A percentile compares a stretch with the other conserved stretches of the same genome.
Evolutionary conservation across 495 filamentous ascomycete genomes (phyloP).

Genomic region (Penicillium psychrofluorescens): DNA sequence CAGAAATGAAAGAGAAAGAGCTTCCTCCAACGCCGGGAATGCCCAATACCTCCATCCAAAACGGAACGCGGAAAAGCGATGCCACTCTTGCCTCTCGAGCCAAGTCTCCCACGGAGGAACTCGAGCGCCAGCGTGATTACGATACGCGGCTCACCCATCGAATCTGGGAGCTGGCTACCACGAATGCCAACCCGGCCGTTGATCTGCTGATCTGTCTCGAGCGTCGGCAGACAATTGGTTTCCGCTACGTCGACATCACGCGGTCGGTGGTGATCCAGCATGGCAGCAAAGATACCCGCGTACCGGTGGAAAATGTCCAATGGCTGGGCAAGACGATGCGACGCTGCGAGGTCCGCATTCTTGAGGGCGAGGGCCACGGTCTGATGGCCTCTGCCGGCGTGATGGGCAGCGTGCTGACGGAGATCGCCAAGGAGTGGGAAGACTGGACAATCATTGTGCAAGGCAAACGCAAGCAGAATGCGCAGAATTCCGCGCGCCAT

Average conservation of each 20-base stretch:
- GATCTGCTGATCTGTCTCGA: slow-evolving; percentile 92
- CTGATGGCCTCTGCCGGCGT: slow-evolving; percentile 91
- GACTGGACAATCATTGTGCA: slow-evolving; percentile 71
- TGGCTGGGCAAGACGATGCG: slow-evolving; percentile 95
- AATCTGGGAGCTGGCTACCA: slow-evolving; percentile 93
- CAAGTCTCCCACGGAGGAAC: slow-evolving; percentile 32
- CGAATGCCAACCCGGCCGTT: slow-evolving; percentile 86
- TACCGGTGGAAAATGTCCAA: slow-evolving; percentile 88
- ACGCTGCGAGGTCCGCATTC: slow-evolving; percentile 79
- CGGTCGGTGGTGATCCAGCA: slow-evolving; percentile 89
- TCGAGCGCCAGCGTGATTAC: slow-evolving; percentile 69
- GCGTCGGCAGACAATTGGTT: slow-evolving; percentile 84
- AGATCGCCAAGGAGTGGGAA: slow-evolving; percentile 92
- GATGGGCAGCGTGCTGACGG: slow-evolving; percentile 87
- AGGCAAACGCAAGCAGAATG: slow-evolving; percentile 35
- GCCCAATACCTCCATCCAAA: slow-evolving; percentile 7
- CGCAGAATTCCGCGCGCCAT: slow-evolving; percentile 1
- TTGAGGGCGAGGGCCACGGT: slow-evolving; percentile 91
- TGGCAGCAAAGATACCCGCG: slow-evolving; percentile 81
- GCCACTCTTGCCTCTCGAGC: slow-evolving; percentile 15
- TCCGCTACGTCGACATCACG: slow-evolving; percentile 93
- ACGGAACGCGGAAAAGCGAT: slow-evolving; percentile 8
- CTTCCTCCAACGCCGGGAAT: too few relatives aligned
- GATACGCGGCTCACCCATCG: slow-evolving; percentile 80
- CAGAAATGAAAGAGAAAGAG: too few relatives aligned